A percentile compares a stretch with the other conserved stretches of the same genome.
Evolutionary conservation across 306 rosid species (phyloP).

Genomic region (Hippophae tibetana): DNA sequence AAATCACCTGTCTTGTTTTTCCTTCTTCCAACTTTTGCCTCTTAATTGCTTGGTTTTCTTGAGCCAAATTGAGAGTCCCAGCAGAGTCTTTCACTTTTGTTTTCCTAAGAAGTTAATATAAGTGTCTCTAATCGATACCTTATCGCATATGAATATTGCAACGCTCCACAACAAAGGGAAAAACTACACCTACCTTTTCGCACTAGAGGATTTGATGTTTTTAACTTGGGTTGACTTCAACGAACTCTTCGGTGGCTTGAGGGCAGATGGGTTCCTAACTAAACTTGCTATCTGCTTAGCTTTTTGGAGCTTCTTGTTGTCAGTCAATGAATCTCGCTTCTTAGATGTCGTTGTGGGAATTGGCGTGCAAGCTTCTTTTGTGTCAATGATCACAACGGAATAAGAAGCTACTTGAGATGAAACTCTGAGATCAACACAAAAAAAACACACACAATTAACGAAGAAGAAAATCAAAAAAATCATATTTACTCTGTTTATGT

Average conservation of each 20-base stretch:
- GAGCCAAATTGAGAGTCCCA: conserved; percentile 43
- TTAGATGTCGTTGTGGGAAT: conserved; percentile 28
- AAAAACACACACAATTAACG: neutral
- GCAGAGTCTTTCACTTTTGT: conserved; percentile 28
- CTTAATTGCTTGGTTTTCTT: conserved; percentile 89
- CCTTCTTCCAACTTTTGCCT: conserved; percentile 90
- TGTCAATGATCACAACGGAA: conserved; percentile 11
- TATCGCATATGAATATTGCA: neutral
- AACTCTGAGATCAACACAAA: conserved; percentile 22
- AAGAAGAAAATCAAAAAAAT: neutral
- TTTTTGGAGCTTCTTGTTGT: conserved; percentile 49
- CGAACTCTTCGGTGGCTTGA: conserved; percentile 32
- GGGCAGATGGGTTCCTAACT: conserved; percentile 33
- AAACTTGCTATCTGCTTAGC: conserved; percentile 42
- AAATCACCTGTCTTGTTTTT: conserved; percentile 67
- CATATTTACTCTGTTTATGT: neutral
- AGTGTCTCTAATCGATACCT: conserved; percentile 1
- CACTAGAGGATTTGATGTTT: conserved; percentile 18
- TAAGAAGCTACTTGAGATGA: conserved; percentile 30
- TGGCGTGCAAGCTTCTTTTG: conserved; percentile 64
- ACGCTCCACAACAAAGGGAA: neutral
- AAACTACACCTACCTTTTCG: conserved; percentile 25
- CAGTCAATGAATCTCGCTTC: conserved; percentile 30
- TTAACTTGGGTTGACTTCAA: conserved; percentile 34
- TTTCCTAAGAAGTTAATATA: conserved; percentile 15